Evolutionary conservation across 2,329 filamentous ascomycete species (phyloP), one percentile per base, ranked within the genome.

Genomic region (Diaporthe amygdali): DNA sequence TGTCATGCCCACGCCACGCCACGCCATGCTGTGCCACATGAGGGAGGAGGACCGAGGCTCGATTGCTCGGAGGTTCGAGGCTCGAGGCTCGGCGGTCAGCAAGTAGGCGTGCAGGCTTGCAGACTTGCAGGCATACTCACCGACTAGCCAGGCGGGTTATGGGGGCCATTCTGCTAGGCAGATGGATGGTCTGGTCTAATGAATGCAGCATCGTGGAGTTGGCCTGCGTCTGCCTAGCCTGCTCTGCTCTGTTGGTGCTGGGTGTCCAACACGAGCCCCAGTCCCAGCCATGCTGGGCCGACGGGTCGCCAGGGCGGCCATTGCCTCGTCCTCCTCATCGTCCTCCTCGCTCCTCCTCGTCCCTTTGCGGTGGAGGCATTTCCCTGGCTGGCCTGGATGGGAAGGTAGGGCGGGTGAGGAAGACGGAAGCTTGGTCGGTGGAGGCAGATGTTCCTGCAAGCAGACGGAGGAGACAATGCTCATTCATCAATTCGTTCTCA

Each of bases 211-310:
- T 64, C 59, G 44, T 64, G 59, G 59, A 37, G 59, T 49, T 14
- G 52, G 59, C 59, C 59, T 30, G 30, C 37, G 59, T 64, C 59
- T 64, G 59, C 59, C 59, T 64, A 44, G 27, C 37, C 59, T 30
- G 59, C 14, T 30, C 17, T 64, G 59, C 32, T n/a, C n/a, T n/a
- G n/a, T 61, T 34, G 59, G 59, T 34, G 41, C 20, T 10, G 55
- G 20, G n/a, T n/a, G n/a, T 37, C 44, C 41, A 46, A 34, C 41
- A 47, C 41, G 59, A 63, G 59, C 41, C 44, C 59, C 59, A 47
- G 41, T n/a, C n/a, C 59, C 59, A 59, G 27, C 37, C 55, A 44
- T 47, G 41, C 10, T 63, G 41, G 59, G 59, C 59, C 59, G 15
- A 30, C 20, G 47, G 59, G 59, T 64, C 59, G 59, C 44, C 59